A percentile compares a stretch with the other conserved stretches of the same genome.
Conservation (phyloP, 208 protist genomes). For the Trypanosoma melophagium region DNA sequence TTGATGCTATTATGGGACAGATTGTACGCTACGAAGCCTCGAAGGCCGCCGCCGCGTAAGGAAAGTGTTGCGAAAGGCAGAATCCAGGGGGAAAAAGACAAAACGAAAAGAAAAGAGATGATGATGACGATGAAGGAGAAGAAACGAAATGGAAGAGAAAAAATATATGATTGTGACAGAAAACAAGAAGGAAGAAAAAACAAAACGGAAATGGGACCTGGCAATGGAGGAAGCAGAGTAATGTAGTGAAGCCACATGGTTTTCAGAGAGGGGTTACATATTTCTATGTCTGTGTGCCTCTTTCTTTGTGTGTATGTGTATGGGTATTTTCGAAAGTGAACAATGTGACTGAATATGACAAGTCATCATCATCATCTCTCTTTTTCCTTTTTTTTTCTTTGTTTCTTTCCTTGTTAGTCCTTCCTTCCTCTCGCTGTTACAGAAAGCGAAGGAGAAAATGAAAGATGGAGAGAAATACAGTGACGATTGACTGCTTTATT, state of each 20-base stretch:
- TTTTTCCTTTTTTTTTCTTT: no score
- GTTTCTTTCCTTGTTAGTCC: no score
- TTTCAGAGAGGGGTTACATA: no score
- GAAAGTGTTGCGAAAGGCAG: neutral
- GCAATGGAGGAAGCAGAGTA: no score
- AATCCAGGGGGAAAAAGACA: neutral
- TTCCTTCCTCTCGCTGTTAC: no score
- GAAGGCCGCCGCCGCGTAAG: slow-evolving; percentile 37
- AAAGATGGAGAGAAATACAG: slow-evolving; percentile 16
- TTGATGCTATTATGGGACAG: slow-evolving; percentile 84
- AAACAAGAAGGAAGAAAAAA: slow-evolving; percentile 10
- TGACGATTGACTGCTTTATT: neutral
- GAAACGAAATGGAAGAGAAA: neutral
- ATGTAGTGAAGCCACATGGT: no score
- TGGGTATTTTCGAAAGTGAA: no score
- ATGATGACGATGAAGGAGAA: neutral
- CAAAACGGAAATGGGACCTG: neutral
- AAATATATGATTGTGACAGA: neutral
- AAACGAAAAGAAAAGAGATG: slow-evolving; percentile 2
- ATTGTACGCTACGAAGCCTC: slow-evolving; percentile 64
- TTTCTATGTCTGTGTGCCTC: no score
- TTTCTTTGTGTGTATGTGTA: no score
- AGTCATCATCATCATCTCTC: no score
- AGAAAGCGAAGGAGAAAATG: slow-evolving; percentile 1
- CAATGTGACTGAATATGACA: no score